phyloP scores from a whole-genome alignment of 306 rosid genomes.

The Herpetospermum pedunculosum region DNA sequence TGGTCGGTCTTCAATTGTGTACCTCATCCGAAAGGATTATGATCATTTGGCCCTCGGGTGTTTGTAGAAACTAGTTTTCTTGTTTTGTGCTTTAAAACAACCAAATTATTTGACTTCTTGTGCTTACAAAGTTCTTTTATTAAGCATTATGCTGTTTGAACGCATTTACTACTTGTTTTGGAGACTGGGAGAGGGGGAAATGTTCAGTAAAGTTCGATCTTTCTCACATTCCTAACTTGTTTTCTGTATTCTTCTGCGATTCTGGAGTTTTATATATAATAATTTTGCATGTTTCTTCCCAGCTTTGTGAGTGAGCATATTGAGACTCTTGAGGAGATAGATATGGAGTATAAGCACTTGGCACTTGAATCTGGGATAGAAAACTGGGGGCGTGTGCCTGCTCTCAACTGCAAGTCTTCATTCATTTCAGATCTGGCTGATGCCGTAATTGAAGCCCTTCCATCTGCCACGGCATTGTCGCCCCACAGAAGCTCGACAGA shows the following conservation, averaged over 20 bases:
- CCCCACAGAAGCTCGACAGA: slow-evolving; percentile 31
- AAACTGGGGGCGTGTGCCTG: slow-evolving; percentile 98
- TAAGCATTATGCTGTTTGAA: neutral
- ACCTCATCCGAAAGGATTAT: neutral
- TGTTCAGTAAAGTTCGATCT: neutral
- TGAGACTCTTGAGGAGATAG: slow-evolving; percentile 97
- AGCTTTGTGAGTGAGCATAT: slow-evolving; percentile 99
- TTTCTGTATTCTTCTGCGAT: neutral
- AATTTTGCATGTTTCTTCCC: slow-evolving; percentile 6
- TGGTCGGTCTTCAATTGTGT: neutral
- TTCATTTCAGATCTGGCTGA: slow-evolving; percentile 84
- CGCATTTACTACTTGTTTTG: neutral
- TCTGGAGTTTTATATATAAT: neutral
- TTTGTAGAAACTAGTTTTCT: neutral
- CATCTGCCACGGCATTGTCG: slow-evolving; percentile 60
- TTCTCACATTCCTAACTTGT: neutral
- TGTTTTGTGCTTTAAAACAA: neutral
- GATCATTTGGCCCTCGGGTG: neutral
- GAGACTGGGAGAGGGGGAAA: neutral
- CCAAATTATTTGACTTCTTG: neutral
- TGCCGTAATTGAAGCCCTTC: slow-evolving; percentile 89
- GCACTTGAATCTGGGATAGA: slow-evolving; percentile 88
- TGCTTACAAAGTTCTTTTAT: too few species aligned
- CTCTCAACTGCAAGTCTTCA: slow-evolving; percentile 74
- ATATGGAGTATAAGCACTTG: slow-evolving; percentile 85